phyloP scores from a whole-genome alignment of 495 filamentous ascomycete genomes.

The Hypoxylon rickii region DNA sequence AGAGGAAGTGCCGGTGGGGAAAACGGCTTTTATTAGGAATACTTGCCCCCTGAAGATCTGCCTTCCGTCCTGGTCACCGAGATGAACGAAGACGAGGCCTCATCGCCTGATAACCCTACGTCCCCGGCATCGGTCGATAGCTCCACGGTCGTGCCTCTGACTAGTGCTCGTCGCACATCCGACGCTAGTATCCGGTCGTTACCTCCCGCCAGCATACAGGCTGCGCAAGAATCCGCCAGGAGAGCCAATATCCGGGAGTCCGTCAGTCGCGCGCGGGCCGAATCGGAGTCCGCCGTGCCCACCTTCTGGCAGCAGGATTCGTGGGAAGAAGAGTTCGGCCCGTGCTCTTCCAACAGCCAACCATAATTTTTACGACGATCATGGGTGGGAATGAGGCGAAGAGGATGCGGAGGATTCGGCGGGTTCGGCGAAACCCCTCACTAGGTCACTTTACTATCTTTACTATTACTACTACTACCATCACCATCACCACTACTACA shows the following conservation, averaged over 20 bases:
- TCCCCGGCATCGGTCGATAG: not conserved
- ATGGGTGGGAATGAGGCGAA: not conserved
- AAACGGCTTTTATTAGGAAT: constrained; percentile 40
- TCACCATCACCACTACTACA: no score
- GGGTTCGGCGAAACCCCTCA: no score
- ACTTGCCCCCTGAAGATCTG: constrained; percentile 24
- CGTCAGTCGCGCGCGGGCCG: constrained; percentile 21
- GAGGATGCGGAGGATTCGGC: no score
- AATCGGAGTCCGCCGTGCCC: constrained; percentile 27
- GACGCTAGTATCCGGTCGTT: constrained; percentile 2
- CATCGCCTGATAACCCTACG: not conserved
- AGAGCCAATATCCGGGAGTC: constrained; percentile 31
- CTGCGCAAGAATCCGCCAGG: constrained; percentile 32
- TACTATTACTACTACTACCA: no score
- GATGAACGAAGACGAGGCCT: constrained; percentile 12
- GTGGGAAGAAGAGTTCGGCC: constrained; percentile 28
- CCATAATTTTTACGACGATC: constrained; percentile 9
- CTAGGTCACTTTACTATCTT: no score
- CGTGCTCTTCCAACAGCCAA: constrained; percentile 25
- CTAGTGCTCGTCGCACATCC: not conserved
- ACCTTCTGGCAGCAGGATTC: not conserved
- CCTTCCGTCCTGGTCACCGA: constrained; percentile 21
- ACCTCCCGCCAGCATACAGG: constrained; percentile 23
- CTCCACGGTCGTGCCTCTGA: not conserved
- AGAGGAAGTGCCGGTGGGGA: constrained; percentile 31